These are phyloP conservation scores for Suillus subaureus DNA, from an alignment of 768 basidiomycete species.

Conservation along the genomic window DNA sequence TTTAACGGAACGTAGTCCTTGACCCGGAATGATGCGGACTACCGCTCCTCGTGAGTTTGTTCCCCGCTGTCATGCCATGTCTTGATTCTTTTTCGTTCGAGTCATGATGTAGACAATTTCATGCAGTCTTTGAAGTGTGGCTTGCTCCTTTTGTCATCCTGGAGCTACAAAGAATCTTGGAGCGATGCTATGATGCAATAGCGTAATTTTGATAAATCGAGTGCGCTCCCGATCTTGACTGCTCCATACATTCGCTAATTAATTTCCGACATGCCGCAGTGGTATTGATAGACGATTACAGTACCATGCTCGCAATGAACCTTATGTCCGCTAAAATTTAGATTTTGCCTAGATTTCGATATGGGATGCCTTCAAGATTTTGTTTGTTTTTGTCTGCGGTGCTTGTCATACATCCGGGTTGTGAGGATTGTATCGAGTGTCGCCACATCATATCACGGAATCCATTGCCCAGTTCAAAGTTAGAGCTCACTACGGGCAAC, in stretches of 20 bases:
- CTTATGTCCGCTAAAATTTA: neutral
- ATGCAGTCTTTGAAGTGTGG: neutral
- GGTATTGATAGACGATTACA: constrained; percentile 1
- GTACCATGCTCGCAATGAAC: neutral
- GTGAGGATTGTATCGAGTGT: neutral
- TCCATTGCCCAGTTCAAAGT: no score
- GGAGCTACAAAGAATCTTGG: neutral
- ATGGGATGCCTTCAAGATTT: neutral
- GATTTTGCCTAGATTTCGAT: neutral
- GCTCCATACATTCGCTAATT: neutral
- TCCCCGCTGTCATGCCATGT: neutral
- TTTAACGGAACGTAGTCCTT: neutral
- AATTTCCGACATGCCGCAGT: neutral
- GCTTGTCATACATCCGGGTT: neutral
- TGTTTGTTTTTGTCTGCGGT: neutral
- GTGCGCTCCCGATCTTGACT: neutral
- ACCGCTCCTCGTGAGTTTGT: constrained; percentile 10
- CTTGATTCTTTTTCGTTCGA: constrained; percentile 9
- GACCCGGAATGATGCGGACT: constrained; percentile 18
- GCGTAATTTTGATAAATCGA: neutral
- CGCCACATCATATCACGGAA: neutral
- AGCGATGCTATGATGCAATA: constrained; percentile 1
- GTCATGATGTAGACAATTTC: neutral
- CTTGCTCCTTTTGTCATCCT: neutral
- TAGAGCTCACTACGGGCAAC: neutral